These are phyloP conservation scores for Endocarpon pusillum DNA, from an alignment of 495 filamentous ascomycete genomes.

Conservation along the genomic window DNA sequence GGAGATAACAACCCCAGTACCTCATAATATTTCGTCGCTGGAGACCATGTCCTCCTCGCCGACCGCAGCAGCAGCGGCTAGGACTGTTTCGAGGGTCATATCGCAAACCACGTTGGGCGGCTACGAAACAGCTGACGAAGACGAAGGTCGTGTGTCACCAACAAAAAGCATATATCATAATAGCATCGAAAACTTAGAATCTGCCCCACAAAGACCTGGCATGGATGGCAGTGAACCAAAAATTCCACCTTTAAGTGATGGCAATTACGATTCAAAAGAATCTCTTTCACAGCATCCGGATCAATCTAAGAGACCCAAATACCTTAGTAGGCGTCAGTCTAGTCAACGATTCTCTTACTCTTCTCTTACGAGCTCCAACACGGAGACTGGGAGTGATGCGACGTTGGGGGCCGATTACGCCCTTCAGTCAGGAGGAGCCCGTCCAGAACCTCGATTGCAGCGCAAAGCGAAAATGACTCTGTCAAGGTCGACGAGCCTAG, in stretches of 20 bases:
- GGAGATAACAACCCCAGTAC: slow-evolving; percentile 13
- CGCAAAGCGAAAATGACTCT: slow-evolving; percentile 29
- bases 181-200: slow-evolving; percentile 16
- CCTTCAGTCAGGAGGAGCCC: slow-evolving; percentile 65
- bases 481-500: slow-evolving; percentile 70
- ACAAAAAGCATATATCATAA: slow-evolving; percentile 14
- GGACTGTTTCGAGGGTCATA: slow-evolving; percentile 34
- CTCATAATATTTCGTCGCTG: slow-evolving; percentile 34
- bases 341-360: slow-evolving; percentile 67
- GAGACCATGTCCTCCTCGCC: slow-evolving; percentile 51
- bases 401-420: slow-evolving; percentile 73
- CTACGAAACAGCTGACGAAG: slow-evolving; percentile 17
- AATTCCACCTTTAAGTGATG: too few species aligned
- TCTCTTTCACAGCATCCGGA: slow-evolving; percentile 23
- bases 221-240: slow-evolving; percentile 13
- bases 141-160: slow-evolving; percentile 13
- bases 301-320: slow-evolving; percentile 45
- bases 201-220: slow-evolving; percentile 19
- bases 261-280: slow-evolving; percentile 11
- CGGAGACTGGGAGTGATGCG: slow-evolving; percentile 45
- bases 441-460: slow-evolving; percentile 38
- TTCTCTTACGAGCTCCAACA: slow-evolving; percentile 46
- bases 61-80: slow-evolving; percentile 42
- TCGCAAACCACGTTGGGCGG: slow-evolving; percentile 24
- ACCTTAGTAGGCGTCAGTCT: slow-evolving; percentile 52